phyloP scores from a whole-genome alignment of 1,284 basidiomycete species.

The Anthracocystis panici-leucophaei region DNA sequence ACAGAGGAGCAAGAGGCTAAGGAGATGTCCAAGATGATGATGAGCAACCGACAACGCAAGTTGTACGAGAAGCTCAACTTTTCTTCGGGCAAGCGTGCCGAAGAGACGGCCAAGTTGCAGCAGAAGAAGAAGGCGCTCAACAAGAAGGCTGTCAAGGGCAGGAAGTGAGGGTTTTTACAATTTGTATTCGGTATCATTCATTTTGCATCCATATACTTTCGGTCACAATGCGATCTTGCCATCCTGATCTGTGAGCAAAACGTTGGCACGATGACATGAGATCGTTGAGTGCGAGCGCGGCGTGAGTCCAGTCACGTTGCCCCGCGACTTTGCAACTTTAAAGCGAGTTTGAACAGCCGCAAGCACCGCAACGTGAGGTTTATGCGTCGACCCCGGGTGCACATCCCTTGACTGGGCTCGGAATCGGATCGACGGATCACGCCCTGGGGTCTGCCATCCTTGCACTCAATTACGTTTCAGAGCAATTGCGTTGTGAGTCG shows the following conservation, averaged over 20 bases:
- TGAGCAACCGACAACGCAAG: conserved; percentile 96
- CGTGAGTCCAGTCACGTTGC: neutral
- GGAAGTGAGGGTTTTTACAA: conserved; percentile 7
- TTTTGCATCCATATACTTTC: conserved; percentile 4
- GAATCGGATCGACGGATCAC: too few relatives aligned
- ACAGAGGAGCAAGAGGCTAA: conserved; percentile 78
- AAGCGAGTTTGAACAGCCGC: conserved; percentile 7
- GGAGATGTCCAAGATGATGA: conserved; percentile 91
- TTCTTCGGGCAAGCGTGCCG: conserved; percentile 81
- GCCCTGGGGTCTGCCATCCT: too few relatives aligned
- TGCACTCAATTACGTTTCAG: too few relatives aligned
- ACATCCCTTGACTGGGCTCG: too few relatives aligned
- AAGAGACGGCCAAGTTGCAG: conserved; percentile 73
- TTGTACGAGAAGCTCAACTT: conserved; percentile 96
- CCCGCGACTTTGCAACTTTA: neutral
- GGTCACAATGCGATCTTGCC: neutral
- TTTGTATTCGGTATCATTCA: neutral
- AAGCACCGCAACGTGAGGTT: too few relatives aligned
- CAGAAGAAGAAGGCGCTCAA: conserved; percentile 63
- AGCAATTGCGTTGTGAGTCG: too few relatives aligned
- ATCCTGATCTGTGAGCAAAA: neutral
- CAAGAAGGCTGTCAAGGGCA: conserved; percentile 48
- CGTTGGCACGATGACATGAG: too few relatives aligned
- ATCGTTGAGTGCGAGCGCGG: neutral
- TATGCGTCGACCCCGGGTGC: too few relatives aligned